Evolutionary conservation across 1,139 yeast species (phyloP).

Genomic region (Scheffersomyces stambukii): DNA sequence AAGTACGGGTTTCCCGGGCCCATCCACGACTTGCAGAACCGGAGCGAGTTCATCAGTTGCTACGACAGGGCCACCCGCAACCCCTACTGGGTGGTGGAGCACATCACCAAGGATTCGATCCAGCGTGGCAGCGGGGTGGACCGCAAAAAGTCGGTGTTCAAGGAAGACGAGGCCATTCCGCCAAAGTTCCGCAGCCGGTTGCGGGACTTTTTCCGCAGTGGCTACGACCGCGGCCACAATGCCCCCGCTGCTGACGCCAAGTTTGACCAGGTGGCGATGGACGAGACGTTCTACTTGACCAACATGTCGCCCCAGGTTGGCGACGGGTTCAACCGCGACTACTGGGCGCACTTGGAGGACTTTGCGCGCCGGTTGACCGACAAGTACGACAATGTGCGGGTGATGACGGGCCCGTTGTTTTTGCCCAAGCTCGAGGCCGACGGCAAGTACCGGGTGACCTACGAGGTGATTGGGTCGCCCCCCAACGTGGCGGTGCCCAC

Average conservation of each 20-base stretch:
- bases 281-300: constrained; percentile 84
- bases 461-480: constrained; percentile 95
- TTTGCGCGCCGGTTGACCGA: constrained; percentile 74
- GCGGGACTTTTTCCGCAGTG: constrained; percentile 87
- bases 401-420: constrained; percentile 91
- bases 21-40: constrained; percentile 70
- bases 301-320: constrained; percentile 98
- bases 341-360: constrained; percentile 95
- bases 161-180: constrained; percentile 86
- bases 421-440: constrained; percentile 69
- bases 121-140: constrained; percentile 47
- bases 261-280: constrained; percentile 85
- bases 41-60: constrained; percentile 78
- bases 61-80: constrained; percentile 81
- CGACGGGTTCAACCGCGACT: constrained; percentile 93
- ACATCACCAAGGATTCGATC: constrained; percentile 74
- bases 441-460: constrained; percentile 70
- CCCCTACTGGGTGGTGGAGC: constrained; percentile 90
- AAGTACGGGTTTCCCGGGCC: constrained; percentile 96
- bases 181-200: constrained; percentile 66
- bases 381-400: constrained; percentile 67
- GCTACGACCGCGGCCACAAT: constrained; percentile 95
- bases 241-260: constrained; percentile 99
- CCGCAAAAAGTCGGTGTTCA: constrained; percentile 75
- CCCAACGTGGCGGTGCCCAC: constrained; percentile 97